These are phyloP conservation scores for Graphilbum fragrans DNA, from an alignment of 2,329 filamentous ascomycete genomes.

Conservation along the genomic window DNA sequence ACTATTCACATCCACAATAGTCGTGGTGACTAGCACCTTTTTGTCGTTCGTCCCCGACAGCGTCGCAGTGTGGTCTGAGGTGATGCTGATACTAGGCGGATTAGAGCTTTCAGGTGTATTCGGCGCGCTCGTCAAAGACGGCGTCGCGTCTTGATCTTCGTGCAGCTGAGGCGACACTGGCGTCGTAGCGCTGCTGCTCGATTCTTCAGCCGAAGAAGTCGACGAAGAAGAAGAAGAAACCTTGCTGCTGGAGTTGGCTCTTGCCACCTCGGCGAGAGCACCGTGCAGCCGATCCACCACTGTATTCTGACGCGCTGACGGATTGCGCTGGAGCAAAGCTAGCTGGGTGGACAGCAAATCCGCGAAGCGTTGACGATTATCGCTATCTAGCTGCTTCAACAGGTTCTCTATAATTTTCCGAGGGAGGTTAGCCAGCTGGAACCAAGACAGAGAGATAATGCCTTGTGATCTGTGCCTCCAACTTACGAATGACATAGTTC, in stretches of 20 bases:
- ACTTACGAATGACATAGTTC: slow-evolving; percentile 94
- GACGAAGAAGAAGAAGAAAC: too few relatives aligned
- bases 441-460: background rate
- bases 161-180: slow-evolving; percentile 25
- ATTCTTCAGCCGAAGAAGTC: background rate
- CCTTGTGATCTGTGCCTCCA: too few relatives aligned
- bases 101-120: slow-evolving; percentile 58
- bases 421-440: background rate
- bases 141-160: slow-evolving; percentile 43
- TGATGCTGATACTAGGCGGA: slow-evolving; percentile 54
- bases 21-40: background rate
- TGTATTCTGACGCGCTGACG: slow-evolving; percentile 58
- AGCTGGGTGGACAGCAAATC: slow-evolving; percentile 54
- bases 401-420: slow-evolving; percentile 61
- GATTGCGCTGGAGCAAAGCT: slow-evolving; percentile 36
- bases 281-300: slow-evolving; percentile 47
- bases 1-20: background rate
- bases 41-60: background rate
- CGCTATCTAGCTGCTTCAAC: slow-evolving; percentile 47
- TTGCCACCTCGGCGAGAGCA: slow-evolving; percentile 16
- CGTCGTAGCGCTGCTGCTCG: slow-evolving; percentile 8
- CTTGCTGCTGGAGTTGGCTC: slow-evolving; percentile 12
- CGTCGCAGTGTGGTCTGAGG: slow-evolving; percentile 17
- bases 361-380: slow-evolving; percentile 46
- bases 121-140: slow-evolving; percentile 53